Base-by-base conservation (phyloP, 306 rosid species). In the Glycine soja region DNA sequence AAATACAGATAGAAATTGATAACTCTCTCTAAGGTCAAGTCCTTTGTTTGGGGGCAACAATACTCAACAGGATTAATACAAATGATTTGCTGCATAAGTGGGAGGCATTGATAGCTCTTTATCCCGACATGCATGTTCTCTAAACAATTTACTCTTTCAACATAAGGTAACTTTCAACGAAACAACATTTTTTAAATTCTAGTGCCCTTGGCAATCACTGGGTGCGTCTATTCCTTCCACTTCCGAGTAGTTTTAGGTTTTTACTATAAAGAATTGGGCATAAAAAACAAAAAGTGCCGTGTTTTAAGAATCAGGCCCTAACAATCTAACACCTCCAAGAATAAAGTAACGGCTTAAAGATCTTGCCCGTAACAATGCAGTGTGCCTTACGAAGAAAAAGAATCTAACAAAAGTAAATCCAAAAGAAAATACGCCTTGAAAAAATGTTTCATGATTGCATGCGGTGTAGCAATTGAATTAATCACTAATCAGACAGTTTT, bases 321-420 rank as follows among this genome's bases (percentile, higher is more conserved):
- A 38, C 43, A 38, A 7, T 19, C 67, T 18, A 52, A 72, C 9
- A 19, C 34, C n/a, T 52, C 42, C 16, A 19, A 64, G 14, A 53
- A 72, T 15, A 53, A 63, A 18, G 57, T 7, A 10, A 64, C 52
- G 1, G 43, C 43, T 38, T 38, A 3, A 38, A 38, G 64, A 51
- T 43, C 62, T 8, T 8, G 16, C n/a, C 42, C 6, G 32, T n/a
- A 73, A 9, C 57, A n/a, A 74, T 4, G 16, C 52, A 65, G 14
- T 42, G 51, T 80, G 53, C 70, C 75, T 14, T 56, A 30, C 12
- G 6, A 43, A 4, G 15, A 80, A 70, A 4, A n/a, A 43, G 36
- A 15, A 54, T 1, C 57, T n/a, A 12, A 18, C 0, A 65, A 78
- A 62, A 16, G 56, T 7, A 10, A 63, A 24, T 24, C 30, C 1